These are phyloP conservation scores for Avicennia marina DNA, from an alignment of 257 asterid species.

Conservation along the genomic window DNA sequence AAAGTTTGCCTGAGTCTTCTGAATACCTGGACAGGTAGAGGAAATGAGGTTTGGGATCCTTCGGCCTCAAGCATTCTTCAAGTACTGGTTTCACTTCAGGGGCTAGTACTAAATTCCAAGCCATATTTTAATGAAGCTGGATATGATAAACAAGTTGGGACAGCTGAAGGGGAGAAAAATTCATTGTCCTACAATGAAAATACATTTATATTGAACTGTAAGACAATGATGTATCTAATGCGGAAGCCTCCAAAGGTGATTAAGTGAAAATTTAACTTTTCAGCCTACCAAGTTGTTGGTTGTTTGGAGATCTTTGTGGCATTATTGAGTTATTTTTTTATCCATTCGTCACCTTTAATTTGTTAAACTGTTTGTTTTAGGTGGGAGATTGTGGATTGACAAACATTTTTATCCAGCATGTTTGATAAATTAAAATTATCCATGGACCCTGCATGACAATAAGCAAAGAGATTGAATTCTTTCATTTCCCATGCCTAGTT, in stretches of 20 bases:
- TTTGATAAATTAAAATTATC: too few relatives aligned
- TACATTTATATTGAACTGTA: conserved; percentile 86
- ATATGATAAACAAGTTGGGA: conserved; percentile 94
- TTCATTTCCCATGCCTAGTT: too few relatives aligned
- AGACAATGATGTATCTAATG: conserved; percentile 89
- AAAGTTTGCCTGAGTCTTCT: conserved; percentile 97
- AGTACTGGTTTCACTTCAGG: conserved; percentile 97
- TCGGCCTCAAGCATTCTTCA: conserved; percentile 96
- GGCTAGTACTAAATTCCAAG: conserved; percentile 83
- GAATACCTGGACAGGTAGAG: conserved; percentile 99
- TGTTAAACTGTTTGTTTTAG: not conserved
- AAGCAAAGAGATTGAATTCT: too few relatives aligned
- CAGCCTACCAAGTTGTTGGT: conserved; percentile 4
- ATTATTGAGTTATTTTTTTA: not conserved
- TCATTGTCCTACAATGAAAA: conserved; percentile 96
- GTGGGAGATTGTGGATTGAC: not conserved
- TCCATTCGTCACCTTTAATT: not conserved
- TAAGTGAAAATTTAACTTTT: not conserved
- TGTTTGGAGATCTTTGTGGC: not conserved
- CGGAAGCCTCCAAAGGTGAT: conserved; percentile 94
- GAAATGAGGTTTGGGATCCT: conserved; percentile 98
- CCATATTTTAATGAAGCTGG: conserved; percentile 99
- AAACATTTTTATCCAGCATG: not conserved
- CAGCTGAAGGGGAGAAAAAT: conserved; percentile 99
- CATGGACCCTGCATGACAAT: too few relatives aligned